phyloP scores from a whole-genome alignment of 768 basidiomycete genomes.

The Mycena rebaudengoi region DNA sequence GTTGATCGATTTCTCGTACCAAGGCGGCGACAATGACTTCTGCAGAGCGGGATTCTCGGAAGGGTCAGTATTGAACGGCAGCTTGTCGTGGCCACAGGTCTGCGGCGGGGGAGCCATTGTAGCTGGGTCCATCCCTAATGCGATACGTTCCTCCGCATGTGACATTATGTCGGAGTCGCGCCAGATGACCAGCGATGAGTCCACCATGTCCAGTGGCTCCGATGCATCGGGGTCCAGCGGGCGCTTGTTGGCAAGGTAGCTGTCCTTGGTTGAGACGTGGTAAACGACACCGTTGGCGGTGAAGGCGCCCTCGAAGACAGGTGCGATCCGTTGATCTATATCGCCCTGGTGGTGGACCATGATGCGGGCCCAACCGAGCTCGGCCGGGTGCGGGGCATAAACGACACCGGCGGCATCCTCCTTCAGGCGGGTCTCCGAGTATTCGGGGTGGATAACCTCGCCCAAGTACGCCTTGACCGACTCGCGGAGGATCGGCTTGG shows the following conservation, averaged over 20 bases:
- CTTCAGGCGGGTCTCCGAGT: slow-evolving; percentile 62
- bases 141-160: slow-evolving; percentile 54
- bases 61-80: slow-evolving; percentile 72
- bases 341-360: slow-evolving; percentile 74
- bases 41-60: slow-evolving; percentile 59
- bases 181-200: slow-evolving; percentile 73
- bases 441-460: slow-evolving; percentile 70
- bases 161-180: slow-evolving; percentile 75
- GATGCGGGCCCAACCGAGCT: slow-evolving; percentile 82
- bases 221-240: slow-evolving; percentile 61
- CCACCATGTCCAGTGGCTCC: slow-evolving; percentile 50
- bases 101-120: slow-evolving; percentile 37
- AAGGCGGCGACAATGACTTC: slow-evolving; percentile 38
- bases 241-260: slow-evolving; percentile 71
- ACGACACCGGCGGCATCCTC: slow-evolving; percentile 69
- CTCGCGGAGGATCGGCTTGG: slow-evolving; percentile 69
- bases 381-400: slow-evolving; percentile 51
- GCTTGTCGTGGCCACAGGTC: slow-evolving; percentile 75
- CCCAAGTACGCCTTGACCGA: slow-evolving; percentile 77
- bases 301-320: slow-evolving; percentile 82
- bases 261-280: slow-evolving; percentile 76
- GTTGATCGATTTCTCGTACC: slow-evolving; percentile 53
- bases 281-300: slow-evolving; percentile 70
- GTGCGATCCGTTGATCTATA: slow-evolving; percentile 51
- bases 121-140: slow-evolving; percentile 35